A percentile compares a stretch with the other conserved stretches of the same genome.
Evolutionary conservation across 768 basidiomycete species (phyloP).

Genomic region (Phanerochaete carnosa): DNA sequence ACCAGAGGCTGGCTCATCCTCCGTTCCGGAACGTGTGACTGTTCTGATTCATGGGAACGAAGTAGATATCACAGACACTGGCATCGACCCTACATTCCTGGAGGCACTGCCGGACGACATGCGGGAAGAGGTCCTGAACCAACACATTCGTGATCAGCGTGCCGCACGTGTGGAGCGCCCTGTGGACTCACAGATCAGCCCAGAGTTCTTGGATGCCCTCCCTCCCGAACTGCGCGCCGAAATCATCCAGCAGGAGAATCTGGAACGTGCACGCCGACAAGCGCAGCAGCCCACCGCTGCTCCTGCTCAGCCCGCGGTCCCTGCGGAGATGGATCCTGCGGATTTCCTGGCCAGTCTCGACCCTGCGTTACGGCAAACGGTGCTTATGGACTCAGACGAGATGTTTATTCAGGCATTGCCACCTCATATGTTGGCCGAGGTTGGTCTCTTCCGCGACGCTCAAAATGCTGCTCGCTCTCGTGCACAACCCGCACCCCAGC

Average conservation of each 20-base stretch:
- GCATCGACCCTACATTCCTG: slow-evolving; percentile 96
- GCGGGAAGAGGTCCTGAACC: slow-evolving; percentile 96
- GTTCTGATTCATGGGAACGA: slow-evolving; percentile 89
- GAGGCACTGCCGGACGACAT: slow-evolving; percentile 98
- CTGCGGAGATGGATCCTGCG: slow-evolving; percentile 80
- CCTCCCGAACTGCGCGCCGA: slow-evolving; percentile 97
- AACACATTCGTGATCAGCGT: slow-evolving; percentile 91
- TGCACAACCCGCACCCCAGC: not conserved
- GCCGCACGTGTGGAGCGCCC: slow-evolving; percentile 72
- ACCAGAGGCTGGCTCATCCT: slow-evolving; percentile 30
- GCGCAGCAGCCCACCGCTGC: slow-evolving; percentile 35
- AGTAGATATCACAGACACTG: slow-evolving; percentile 97
- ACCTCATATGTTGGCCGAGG: slow-evolving; percentile 84
- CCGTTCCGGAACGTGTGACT: slow-evolving; percentile 63
- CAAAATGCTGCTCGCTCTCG: slow-evolving; percentile 2
- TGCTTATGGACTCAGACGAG: slow-evolving; percentile 86
- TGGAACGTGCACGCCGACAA: slow-evolving; percentile 69
- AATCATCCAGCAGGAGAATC: slow-evolving; percentile 91
- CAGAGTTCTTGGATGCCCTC: slow-evolving; percentile 93
- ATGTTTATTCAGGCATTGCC: slow-evolving; percentile 80
- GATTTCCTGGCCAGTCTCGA: slow-evolving; percentile 92
- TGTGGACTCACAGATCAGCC: slow-evolving; percentile 84
- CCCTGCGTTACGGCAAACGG: slow-evolving; percentile 84
- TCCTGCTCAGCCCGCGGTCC: slow-evolving; percentile 31
- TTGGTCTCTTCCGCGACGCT: slow-evolving; percentile 61